Percentiles rank a stretch among this genome's conserved stretches.
Conservation (phyloP, 805 yeast genomes). For the Metschnikowia proteae region DNA sequence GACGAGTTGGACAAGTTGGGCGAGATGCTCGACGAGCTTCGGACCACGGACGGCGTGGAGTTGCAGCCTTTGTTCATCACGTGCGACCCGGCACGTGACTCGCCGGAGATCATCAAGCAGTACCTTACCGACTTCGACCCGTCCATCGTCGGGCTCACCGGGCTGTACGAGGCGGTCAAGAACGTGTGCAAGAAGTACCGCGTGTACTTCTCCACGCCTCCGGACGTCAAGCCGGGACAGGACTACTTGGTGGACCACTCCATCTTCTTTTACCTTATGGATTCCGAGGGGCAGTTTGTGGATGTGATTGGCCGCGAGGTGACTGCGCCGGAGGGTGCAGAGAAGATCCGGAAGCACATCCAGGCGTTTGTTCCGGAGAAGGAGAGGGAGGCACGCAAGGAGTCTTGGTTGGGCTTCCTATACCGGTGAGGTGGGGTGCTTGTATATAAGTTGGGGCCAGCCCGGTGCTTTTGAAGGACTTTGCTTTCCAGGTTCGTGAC, state of each 20-base stretch:
- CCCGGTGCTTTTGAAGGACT: too few species aligned
- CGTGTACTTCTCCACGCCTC: conserved; percentile 97
- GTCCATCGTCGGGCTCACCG: conserved; percentile 85
- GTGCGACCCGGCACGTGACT: conserved; percentile 94
- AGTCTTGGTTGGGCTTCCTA: conserved; percentile 56
- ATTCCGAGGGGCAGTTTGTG: conserved; percentile 94
- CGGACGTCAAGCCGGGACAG: conserved; percentile 89
- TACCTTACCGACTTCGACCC: conserved; percentile 90
- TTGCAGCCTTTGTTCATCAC: conserved; percentile 89
- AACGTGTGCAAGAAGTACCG: conserved; percentile 83
- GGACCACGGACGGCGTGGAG: conserved; percentile 48
- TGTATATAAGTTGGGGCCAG: not conserved
- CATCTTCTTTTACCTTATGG: conserved; percentile 95
- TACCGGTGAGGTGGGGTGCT: conserved; percentile 20
- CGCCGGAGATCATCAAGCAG: conserved; percentile 78
- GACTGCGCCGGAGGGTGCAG: conserved; percentile 72
- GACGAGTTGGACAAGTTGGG: conserved; percentile 95
- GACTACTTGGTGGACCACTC: conserved; percentile 97
- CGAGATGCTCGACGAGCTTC: conserved; percentile 58
- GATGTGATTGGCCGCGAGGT: conserved; percentile 93
- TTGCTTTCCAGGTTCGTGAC: too few species aligned
- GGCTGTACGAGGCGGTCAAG: conserved; percentile 81
- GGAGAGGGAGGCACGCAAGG: conserved; percentile 62
- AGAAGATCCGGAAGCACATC: conserved; percentile 70
- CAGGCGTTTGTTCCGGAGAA: conserved; percentile 70